Evolutionary conservation across 441 rosid species (phyloP).

Genomic region (Kokia cookei): DNA sequence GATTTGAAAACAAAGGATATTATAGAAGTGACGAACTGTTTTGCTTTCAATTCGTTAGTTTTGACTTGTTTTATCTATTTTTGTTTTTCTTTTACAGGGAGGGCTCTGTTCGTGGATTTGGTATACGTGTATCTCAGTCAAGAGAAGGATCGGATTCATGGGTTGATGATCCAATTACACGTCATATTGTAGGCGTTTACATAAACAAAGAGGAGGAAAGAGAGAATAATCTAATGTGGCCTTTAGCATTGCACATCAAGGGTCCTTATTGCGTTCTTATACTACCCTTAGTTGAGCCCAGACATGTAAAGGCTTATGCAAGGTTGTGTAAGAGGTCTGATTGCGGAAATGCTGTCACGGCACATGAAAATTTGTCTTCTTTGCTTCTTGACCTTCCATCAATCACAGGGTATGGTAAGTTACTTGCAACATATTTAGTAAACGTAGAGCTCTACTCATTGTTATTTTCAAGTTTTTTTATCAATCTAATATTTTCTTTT

Average conservation of each 20-base stretch:
- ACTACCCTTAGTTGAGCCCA: slow-evolving; percentile 72
- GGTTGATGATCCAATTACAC: slow-evolving; percentile 97
- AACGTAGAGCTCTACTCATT: background rate
- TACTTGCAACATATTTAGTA: slow-evolving; percentile 1
- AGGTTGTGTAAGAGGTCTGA: slow-evolving; percentile 56
- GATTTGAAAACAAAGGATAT: background rate
- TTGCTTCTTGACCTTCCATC: slow-evolving; percentile 88
- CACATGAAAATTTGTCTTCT: slow-evolving; percentile 61
- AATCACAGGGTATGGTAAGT: slow-evolving; percentile 90
- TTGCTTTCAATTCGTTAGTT: background rate
- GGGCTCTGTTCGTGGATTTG: slow-evolving; percentile 78
- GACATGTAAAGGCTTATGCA: slow-evolving; percentile 50
- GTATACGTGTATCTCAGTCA: slow-evolving; percentile 66
- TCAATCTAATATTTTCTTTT: background rate
- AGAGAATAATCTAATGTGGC: slow-evolving; percentile 63
- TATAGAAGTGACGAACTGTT: background rate
- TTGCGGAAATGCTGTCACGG: slow-evolving; percentile 76
- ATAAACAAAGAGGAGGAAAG: slow-evolving; percentile 37
- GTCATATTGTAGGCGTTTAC: slow-evolving; percentile 63
- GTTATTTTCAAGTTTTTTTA: background rate
- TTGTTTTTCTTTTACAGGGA: slow-evolving; percentile 42
- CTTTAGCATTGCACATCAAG: slow-evolving; percentile 67
- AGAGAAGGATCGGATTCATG: slow-evolving; percentile 78
- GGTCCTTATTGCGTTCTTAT: slow-evolving; percentile 54
- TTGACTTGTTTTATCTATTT: background rate